A percentile compares a stretch with the other conserved stretches of the same genome.
These are phyloP conservation scores for Eucalyptus urophylla DNA, from an alignment of 345 rosid genomes.

Conservation along the genomic window DNA sequence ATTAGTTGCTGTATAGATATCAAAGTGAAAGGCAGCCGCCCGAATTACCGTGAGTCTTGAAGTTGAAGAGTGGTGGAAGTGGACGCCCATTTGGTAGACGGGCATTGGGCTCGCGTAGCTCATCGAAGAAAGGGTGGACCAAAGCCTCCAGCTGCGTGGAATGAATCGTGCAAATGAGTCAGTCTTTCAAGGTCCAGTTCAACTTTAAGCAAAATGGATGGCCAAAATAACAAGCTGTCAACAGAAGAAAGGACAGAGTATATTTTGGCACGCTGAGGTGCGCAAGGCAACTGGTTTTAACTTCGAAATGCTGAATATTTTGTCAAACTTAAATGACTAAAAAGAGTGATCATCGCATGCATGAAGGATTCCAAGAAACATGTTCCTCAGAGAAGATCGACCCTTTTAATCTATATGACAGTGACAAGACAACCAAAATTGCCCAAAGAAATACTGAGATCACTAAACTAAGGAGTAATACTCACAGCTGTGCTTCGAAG, in stretches of 20 bases:
- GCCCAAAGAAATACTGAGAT: not conserved
- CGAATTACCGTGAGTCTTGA: constrained; percentile 64
- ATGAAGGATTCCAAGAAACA: not conserved
- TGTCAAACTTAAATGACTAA: not conserved
- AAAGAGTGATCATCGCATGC: not conserved
- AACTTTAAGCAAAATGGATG: not conserved
- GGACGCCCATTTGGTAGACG: constrained; percentile 82
- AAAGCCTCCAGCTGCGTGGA: constrained; percentile 61
- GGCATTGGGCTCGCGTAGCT: constrained; percentile 70
- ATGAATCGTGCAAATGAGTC: not conserved
- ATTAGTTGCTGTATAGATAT: not conserved
- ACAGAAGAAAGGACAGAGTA: not conserved
- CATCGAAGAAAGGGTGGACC: constrained; percentile 94
- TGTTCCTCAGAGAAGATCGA: not conserved
- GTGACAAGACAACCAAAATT: not conserved
- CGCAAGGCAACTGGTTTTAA: not conserved
- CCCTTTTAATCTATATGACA: not conserved
- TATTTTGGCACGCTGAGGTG: not conserved
- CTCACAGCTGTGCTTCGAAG: constrained; percentile 93
- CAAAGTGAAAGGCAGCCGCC: not conserved
- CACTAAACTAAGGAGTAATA: not conserved
- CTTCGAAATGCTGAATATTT: not conserved
- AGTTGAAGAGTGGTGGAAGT: constrained; percentile 95
- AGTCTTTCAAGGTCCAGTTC: not conserved
- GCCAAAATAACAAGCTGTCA: not conserved